Percentiles rank a stretch among this genome's conserved stretches.
phyloP scores from a whole-genome alignment of 1,139 yeast genomes.

The Wickerhamomyces sp. region DNA sequence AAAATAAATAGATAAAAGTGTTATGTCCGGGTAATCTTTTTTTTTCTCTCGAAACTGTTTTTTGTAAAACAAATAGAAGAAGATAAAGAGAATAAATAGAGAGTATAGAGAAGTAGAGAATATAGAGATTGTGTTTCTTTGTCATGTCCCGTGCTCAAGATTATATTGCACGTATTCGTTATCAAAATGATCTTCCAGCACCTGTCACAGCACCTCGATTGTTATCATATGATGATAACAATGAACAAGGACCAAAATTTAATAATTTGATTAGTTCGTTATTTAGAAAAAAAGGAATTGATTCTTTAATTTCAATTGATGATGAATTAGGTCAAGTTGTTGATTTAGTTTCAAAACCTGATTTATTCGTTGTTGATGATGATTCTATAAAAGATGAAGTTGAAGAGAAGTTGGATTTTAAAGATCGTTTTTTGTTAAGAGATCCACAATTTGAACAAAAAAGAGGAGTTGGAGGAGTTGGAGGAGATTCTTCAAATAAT shows the following conservation, averaged over 20 bases:
- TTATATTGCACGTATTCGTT: constrained; percentile 81
- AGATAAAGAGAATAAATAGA: not conserved
- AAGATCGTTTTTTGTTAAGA: constrained; percentile 69
- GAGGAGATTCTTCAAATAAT: constrained; percentile 46
- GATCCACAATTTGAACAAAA: constrained; percentile 65
- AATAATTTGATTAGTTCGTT: constrained; percentile 67
- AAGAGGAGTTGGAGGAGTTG: too few relatives aligned
- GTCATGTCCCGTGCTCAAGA: constrained; percentile 69
- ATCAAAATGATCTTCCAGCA: constrained; percentile 84
- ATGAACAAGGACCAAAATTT: constrained; percentile 45
- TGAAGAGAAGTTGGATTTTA: constrained; percentile 57
- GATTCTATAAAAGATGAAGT: constrained; percentile 25
- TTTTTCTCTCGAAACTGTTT: not conserved
- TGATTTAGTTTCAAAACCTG: constrained; percentile 62
- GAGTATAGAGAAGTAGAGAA: too few relatives aligned
- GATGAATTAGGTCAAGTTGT: constrained; percentile 79
- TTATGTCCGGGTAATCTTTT: not conserved
- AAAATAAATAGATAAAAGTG: not conserved
- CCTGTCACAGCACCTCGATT: constrained; percentile 92
- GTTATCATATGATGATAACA: constrained; percentile 45
- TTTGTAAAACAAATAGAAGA: not conserved
- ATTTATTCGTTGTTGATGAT: constrained; percentile 67
- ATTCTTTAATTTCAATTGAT: constrained; percentile 57
- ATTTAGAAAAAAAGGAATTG: constrained; percentile 66
- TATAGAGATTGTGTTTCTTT: too few relatives aligned